Evolutionary conservation across 495 filamentous ascomycete genomes (phyloP), one percentile per base, ranked within the genome.

Genomic region (Thermochaetoides thermophila): DNA sequence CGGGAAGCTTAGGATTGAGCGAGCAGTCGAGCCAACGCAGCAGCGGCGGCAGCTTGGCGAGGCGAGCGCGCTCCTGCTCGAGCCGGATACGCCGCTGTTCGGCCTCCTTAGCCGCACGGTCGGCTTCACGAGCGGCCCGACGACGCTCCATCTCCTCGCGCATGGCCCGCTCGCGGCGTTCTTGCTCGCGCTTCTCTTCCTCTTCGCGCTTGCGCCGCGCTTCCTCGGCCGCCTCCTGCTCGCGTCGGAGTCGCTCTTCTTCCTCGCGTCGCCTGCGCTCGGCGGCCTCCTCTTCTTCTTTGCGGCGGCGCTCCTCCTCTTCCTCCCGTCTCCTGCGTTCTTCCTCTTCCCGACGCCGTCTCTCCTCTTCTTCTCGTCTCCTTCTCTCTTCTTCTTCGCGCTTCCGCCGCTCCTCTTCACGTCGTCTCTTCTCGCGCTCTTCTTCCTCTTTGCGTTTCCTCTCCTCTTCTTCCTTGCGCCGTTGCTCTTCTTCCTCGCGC

Each of bases 81-180:
- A 57, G 57, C 33, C 56, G 56, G 7, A 59, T 50, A 29, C 60
- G 52, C 23, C 59, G 56, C 27, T 63, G 58, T 34, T 68, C 64
- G 5, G 69, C 69, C 43, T 80, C 69, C 28, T 68, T 62, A 16
- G 71, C 69, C 25, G 61, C 64, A 34, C 59, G 59, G 39, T 66
- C 62, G 0, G 68, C 68, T 41, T 78, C 68, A 27, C 66, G 61
- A 23, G 61, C 66, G 8, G 45, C 58, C 23, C 48, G 56, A 24
- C 53, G 48, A 8, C 75, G 70, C 55, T 79, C 74, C 50, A 64
- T 52, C 43, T 78, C 73, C 35, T 71, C 65, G 17, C 46, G 47
- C 20, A 56, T 54, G 42, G 71, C 66, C 2, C 42, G 46, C 35
- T 59, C 50, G 29, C 49, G 53, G 30, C 52, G 45, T 19, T 50